These are phyloP conservation scores for Ustilago cynodontis DNA, from an alignment of 1,284 basidiomycete genomes.

Conservation along the genomic window DNA sequence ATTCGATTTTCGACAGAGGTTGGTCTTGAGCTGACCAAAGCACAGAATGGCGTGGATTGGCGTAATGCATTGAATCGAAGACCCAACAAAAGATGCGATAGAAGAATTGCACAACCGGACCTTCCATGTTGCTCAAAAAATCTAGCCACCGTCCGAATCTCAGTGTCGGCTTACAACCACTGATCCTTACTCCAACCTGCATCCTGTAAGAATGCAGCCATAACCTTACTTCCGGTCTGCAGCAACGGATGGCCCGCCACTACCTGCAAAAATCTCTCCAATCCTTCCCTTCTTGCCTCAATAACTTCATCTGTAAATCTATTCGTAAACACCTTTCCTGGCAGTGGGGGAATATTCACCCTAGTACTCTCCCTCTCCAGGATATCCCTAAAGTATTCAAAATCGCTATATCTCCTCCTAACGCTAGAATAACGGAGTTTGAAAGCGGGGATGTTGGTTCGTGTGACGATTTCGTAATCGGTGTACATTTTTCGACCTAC, in stretches of 20 bases:
- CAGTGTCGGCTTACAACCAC: slow-evolving; percentile 36
- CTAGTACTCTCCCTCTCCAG: slow-evolving; percentile 95
- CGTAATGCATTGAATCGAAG: no score
- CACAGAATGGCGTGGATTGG: no score
- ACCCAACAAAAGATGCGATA: no score
- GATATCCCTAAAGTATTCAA: slow-evolving; percentile 98
- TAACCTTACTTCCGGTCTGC: slow-evolving; percentile 97
- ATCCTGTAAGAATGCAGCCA: slow-evolving; percentile 92
- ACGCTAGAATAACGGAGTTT: slow-evolving; percentile 95
- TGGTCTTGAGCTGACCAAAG: no score
- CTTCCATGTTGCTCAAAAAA: neutral
- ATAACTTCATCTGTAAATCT: slow-evolving; percentile 98
- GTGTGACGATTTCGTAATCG: slow-evolving; percentile 96
- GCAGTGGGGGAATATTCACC: slow-evolving; percentile 95
- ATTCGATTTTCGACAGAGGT: neutral
- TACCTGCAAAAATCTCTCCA: slow-evolving; percentile 94
- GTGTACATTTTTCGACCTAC: slow-evolving; percentile 91
- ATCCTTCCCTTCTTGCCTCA: slow-evolving; percentile 87
- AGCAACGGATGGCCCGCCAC: slow-evolving; percentile 96
- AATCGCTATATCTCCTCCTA: slow-evolving; percentile 94
- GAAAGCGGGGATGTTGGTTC: slow-evolving; percentile 99
- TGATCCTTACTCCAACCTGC: slow-evolving; percentile 64
- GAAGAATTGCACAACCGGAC: neutral
- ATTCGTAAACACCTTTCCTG: slow-evolving; percentile 80
- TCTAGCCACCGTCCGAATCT: neutral